Conservation (phyloP, 345 rosid species). For the Rhizophora apiculata region DNA sequence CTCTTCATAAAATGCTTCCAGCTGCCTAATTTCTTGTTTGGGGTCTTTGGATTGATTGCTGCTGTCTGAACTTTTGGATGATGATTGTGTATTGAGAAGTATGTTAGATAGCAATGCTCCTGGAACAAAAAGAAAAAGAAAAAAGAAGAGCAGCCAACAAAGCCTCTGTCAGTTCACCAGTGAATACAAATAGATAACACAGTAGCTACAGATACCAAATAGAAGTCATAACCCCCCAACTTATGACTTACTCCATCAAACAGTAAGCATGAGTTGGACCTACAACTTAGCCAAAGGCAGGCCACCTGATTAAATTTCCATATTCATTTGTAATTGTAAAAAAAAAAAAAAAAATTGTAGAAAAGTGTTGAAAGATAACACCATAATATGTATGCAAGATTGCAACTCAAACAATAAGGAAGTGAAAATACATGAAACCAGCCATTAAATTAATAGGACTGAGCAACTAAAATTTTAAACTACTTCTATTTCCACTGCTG, state of each 20-base stretch:
- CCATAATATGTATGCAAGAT: not conserved
- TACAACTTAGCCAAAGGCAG: slow-evolving; percentile 14
- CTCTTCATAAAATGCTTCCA: slow-evolving; percentile 75
- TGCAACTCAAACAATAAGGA: not conserved
- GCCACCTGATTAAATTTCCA: slow-evolving; percentile 13
- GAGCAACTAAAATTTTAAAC: no score
- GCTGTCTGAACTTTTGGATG: slow-evolving; percentile 32
- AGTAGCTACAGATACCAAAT: not conserved
- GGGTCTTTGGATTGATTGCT: slow-evolving; percentile 30
- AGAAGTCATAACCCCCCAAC: slow-evolving; percentile 11
- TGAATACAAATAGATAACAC: slow-evolving; percentile 4
- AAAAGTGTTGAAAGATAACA: not conserved
- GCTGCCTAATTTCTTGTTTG: slow-evolving; percentile 39
- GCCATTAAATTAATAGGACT: not conserved
- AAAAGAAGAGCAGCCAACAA: slow-evolving; percentile 21
- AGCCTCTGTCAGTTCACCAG: slow-evolving; percentile 17
- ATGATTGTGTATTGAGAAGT: slow-evolving; percentile 43
- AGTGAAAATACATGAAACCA: not conserved
- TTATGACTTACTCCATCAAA: slow-evolving; percentile 10
- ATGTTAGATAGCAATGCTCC: slow-evolving; percentile 59
- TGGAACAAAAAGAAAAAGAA: slow-evolving; percentile 19
- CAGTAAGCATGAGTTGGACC: slow-evolving; percentile 13
- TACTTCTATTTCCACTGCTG: not conserved
- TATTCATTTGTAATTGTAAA: not conserved
- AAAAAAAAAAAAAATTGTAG: not conserved